Base-by-base conservation (phyloP, 2,329 filamentous ascomycete species). In the Botrytis medusae region DNA sequence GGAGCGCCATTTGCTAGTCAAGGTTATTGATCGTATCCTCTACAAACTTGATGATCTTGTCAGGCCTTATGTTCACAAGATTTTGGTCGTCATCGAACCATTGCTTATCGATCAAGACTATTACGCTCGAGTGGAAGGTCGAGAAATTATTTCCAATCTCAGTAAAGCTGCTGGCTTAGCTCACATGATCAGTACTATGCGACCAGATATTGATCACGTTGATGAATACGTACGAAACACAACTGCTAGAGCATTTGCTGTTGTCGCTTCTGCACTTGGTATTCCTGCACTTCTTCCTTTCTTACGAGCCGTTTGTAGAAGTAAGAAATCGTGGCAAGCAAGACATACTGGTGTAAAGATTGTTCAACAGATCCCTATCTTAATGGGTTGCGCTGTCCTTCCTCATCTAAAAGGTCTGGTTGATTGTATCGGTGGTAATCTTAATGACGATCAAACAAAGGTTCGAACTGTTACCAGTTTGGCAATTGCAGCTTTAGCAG, bases 181-280 rank as follows among this genome's bases (percentile, higher is more conserved):
- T 29, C 96, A 97, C 78, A 99, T 99, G 96, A 99, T 99, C 82
- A 97, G 94, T 84, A 97, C 95, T 14, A 99, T 99, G 96, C 89
- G 96, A 80, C 97, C 96, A 0, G 96, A 99, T 88, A 97, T 99
- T 77, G 96, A 99, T 79, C 96, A 99, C 79, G 93, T 97, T 40
- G 96, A 99, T 79, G 96, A 99, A 82, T 99, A 99, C 81, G 97
- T 99, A 20, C 90, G 96, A 81, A 99, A 99, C 83, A 99, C 96
- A 1, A 99, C 96, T 2, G 96, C 96, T 72, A 89, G 96, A 85
- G 96, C 96, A 1, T 99, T 99, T 81, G 96, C 96, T 40, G 96
- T 99, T 10, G 96, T 99, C 54, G 96, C 96, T 3, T 98, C 95
- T 32, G 96, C 96, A 29, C 89, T 99, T 10, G 96, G 96, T 67